phyloP scores from a whole-genome alignment of 345 rosid genomes.

The thale cress (Arabidopsis thaliana) region DNA sequence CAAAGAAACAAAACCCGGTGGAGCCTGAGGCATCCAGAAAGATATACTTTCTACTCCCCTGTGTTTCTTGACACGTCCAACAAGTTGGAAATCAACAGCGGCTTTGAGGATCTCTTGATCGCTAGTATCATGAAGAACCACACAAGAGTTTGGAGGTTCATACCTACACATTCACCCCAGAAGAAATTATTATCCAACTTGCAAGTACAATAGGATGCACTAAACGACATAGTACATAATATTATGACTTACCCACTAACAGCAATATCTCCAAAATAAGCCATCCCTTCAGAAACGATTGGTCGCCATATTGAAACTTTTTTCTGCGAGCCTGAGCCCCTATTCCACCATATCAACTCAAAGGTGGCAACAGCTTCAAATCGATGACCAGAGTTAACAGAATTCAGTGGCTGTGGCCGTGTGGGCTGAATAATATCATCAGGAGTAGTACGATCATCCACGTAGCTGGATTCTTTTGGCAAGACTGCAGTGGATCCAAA shows the following conservation, averaged over 20 bases:
- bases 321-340: slow-evolving; percentile 69
- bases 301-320: slow-evolving; percentile 95
- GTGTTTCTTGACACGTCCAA: slow-evolving; percentile 86
- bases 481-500: slow-evolving; percentile 58
- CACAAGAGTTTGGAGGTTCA: slow-evolving; percentile 83
- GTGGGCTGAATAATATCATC: slow-evolving; percentile 41
- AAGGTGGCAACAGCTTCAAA: slow-evolving; percentile 86
- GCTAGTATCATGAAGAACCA: slow-evolving; percentile 74
- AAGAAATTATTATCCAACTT: slow-evolving; percentile 20
- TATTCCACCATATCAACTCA: slow-evolving; percentile 89
- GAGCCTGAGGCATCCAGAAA: slow-evolving; percentile 97
- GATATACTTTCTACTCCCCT: slow-evolving; percentile 80
- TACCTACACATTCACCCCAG: slow-evolving; percentile 57
- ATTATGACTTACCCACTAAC: slow-evolving; percentile 73
- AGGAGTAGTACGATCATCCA: slow-evolving; percentile 49
- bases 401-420: slow-evolving; percentile 45
- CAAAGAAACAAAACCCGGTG: slow-evolving; percentile 91
- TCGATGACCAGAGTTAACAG: slow-evolving; percentile 61
- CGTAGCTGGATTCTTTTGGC: slow-evolving; percentile 48
- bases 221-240: slow-evolving; percentile 21
- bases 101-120: slow-evolving; percentile 72
- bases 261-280: slow-evolving; percentile 94
- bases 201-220: slow-evolving; percentile 17
- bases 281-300: slow-evolving; percentile 72
- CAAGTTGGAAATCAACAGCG: slow-evolving; percentile 69